Percentiles rank a stretch among this genome's conserved stretches.
phyloP scores from a whole-genome alignment of 2,329 filamentous ascomycete species.

The Leptosphaerulina australis region DNA sequence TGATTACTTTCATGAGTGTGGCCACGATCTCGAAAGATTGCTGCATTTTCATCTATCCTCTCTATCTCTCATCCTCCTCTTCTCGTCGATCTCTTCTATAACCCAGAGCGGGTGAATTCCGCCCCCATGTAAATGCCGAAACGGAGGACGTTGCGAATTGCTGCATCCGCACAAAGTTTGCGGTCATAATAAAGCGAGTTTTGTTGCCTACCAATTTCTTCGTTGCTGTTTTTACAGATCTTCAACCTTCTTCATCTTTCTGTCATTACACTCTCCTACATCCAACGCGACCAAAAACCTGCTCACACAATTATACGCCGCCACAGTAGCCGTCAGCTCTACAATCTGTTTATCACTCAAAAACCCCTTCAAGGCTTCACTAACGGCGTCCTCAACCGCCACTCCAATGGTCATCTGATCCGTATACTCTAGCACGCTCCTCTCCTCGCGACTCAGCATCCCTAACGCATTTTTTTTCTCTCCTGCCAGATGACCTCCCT shows the following conservation, averaged over 20 bases:
- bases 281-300: conserved; percentile 82
- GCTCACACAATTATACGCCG: conserved; percentile 83
- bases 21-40: no score
- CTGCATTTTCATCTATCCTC: background rate
- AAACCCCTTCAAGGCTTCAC: conserved; percentile 63
- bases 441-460: conserved; percentile 55
- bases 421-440: conserved; percentile 73
- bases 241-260: conserved; percentile 40
- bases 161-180: no score
- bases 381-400: conserved; percentile 70
- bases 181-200: background rate
- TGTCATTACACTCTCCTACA: conserved; percentile 56
- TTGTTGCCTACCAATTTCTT: no score
- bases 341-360: conserved; percentile 76
- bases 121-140: no score
- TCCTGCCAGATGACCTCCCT: no score
- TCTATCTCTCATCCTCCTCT: background rate
- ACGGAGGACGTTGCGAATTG: no score
- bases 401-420: conserved; percentile 85
- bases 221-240: conserved; percentile 27
- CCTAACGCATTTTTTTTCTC: conserved; percentile 51
- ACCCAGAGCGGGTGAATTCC: no score
- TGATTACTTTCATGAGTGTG: no score
- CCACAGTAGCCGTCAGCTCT: conserved; percentile 79
- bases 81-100: no score